A percentile compares a stretch with the other conserved stretches of the same genome.
phyloP scores from a whole-genome alignment of 441 rosid species.

The Bruguiera hainesii region DNA sequence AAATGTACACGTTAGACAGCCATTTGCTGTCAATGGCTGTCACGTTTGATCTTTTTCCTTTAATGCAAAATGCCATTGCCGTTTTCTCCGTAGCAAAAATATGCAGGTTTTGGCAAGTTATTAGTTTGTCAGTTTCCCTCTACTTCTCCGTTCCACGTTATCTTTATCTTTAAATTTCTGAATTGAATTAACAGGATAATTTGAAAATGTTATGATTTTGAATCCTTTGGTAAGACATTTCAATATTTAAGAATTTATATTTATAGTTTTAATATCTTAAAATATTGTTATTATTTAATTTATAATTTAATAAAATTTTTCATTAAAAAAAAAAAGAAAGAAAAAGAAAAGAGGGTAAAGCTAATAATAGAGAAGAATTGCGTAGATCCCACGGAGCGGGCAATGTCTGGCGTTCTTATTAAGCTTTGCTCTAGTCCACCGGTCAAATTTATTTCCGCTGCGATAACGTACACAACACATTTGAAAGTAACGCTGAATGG shows the following conservation, averaged over 20 bases:
- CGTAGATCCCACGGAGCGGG: slow-evolving; percentile 19
- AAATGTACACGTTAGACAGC: neutral
- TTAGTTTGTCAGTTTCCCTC: neutral
- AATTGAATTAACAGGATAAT: too few species aligned
- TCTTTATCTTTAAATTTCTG: too few species aligned
- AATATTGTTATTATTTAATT: neutral
- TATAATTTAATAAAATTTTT: neutral
- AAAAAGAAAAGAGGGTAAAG: neutral
- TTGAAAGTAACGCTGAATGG: too few species aligned
- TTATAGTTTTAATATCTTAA: too few species aligned
- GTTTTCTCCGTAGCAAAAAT: neutral
- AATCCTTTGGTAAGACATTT: too few species aligned
- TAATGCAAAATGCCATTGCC: neutral
- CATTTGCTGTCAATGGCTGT: neutral
- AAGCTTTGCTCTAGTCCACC: slow-evolving; percentile 10
- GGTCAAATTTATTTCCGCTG: neutral
- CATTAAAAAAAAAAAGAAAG: too few species aligned
- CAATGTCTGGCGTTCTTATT: slow-evolving; percentile 14
- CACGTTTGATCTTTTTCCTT: neutral
- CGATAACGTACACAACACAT: too few species aligned
- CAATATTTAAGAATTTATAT: too few species aligned
- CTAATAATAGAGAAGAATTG: neutral
- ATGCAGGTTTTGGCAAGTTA: neutral
- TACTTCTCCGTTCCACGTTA: too few species aligned
- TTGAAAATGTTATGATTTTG: too few species aligned